Evolutionary conservation across 345 rosid genomes (phyloP).

Genomic region (Sapria himalayana): DNA sequence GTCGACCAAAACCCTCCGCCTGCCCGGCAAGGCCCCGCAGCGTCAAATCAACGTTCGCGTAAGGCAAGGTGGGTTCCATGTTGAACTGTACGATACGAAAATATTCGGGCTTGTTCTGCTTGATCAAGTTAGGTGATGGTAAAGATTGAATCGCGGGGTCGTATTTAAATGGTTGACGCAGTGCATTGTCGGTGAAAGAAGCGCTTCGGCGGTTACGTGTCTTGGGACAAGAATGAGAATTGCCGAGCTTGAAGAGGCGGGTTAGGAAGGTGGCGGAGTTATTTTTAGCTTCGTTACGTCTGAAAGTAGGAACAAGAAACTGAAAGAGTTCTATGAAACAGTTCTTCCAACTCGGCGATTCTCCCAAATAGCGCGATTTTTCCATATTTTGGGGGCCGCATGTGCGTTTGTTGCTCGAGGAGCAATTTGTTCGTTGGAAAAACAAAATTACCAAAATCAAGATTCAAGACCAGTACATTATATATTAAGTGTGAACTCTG

Average conservation of each 20-base stretch:
- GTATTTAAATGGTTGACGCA: slow-evolving; percentile 5
- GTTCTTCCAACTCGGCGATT: too few species aligned
- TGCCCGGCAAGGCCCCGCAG: slow-evolving; percentile 65
- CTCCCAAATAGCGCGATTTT: too few species aligned
- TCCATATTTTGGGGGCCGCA: too few species aligned
- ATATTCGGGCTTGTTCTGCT: slow-evolving; percentile 1
- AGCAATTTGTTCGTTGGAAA: too few species aligned
- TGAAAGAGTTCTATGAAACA: too few species aligned
- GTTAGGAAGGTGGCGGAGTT: too few species aligned
- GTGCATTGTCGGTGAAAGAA: slow-evolving; percentile 4
- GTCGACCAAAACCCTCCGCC: slow-evolving; percentile 79
- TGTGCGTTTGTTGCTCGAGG: too few species aligned
- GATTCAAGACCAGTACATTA: too few species aligned
- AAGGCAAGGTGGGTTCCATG: slow-evolving; percentile 30
- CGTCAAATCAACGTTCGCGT: slow-evolving; percentile 41
- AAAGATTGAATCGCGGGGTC: slow-evolving; percentile 7
- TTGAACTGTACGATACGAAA: slow-evolving; percentile 7
- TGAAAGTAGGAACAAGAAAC: neutral
- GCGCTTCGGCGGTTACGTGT: slow-evolving; percentile 10
- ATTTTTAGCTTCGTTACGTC: neutral
- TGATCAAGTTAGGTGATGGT: slow-evolving; percentile 4
- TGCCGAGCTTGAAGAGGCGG: too few species aligned
- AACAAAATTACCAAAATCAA: too few species aligned
- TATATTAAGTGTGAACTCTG: too few species aligned
- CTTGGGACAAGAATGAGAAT: slow-evolving; percentile 12